Evolutionary conservation across 106 monocot genomes (phyloP), one percentile per base, ranked within the genome.

Genomic region (Dendrobium officinale): DNA sequence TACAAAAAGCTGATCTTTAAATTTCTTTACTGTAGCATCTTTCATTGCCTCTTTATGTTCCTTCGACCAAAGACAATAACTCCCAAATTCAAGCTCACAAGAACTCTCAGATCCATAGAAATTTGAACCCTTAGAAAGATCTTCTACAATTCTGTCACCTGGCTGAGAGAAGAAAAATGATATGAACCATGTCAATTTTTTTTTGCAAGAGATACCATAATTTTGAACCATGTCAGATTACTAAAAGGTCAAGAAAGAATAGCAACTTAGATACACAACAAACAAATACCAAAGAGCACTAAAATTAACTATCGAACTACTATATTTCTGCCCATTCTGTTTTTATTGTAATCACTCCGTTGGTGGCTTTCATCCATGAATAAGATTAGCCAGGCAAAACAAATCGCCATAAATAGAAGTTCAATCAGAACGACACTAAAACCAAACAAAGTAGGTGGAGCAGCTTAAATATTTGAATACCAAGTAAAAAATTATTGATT

Each of bases 1-100:
- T n/a, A 90, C 83, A 86, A 90, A 90, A 77, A 90, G 85, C 58
- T 90, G 90, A 84, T 87, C 87, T 84, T 89, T 92, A 13, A 92
- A 72, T 82, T 31, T 80, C 78, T 85, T 88, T 51, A 86, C 87
- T 74, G 82, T 27, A 20, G 74, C 64, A 61, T 89, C 86, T 47
- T 85, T 82, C 86, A 92, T 70, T 80, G 82, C 55, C 82, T 81
- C 86, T 77, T 82, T 88, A 79, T 88, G 77, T 72, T 88, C 72
- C 47, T 67, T 67, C 61, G 85, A 86, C 88, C 88, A 86, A 54
- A 90, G 90, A 79, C 90, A 90, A 82, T 90, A 90, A 70, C 87
- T 90, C 48, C 90, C 87, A 75, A 87, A 90, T 87, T 84, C 77
- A 74, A 87, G 43, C 67, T 87, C 83, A 75, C 87, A 90, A 49